Evolutionary conservation across 305 asterid species (phyloP), one percentile per base, ranked within the genome.

Genomic region (Fraxinus ornus): DNA sequence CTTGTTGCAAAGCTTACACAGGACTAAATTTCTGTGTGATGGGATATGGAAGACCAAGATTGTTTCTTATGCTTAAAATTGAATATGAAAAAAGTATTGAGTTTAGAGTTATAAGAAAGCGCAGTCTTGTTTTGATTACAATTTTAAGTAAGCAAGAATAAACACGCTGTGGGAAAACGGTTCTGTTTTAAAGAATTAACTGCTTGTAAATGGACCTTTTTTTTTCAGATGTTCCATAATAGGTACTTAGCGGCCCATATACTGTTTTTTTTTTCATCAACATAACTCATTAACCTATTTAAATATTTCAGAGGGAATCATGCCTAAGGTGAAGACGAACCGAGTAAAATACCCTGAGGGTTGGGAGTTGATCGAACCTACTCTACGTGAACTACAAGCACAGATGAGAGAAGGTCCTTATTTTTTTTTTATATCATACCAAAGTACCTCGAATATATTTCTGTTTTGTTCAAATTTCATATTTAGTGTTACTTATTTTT

Each of bases 301-400:
- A 10, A 22, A 62, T 60, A 37, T 83, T 83, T 35, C 80, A 78
- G 52, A 79, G 82, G 44, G 55, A 82, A 83, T 57, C 84, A 91
- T 91, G 95, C 95, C 95, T 10, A 91, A 91, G 87, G 92, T 89
- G 88, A 86, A 83, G 90, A 92, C 96, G 1, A 92, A 88, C 90
- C 85, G 92, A 70, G 91, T 90, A 75, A 91, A 85, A 81, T 87
- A 84, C 80, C 94, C 97, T n/a, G 97, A 92, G 81, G 97, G 95
- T 13, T 92, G 94, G 94, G 95, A 91, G 86, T 84, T 92, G 91
- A 92, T 92, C 72, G 95, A 91, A 82, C 97, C 97, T 62, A 92
- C 97, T 77, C 92, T 92, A 24, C 88, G 76, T 60, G 97, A 92
- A 84, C 91, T 92, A 2, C 95, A 91, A 86, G 95, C 92, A 37